Evolutionary conservation across 192 early-diverging fungal genomes (phyloP), one percentile per base, ranked within the genome.

Genomic region (Coemansia asiatica): DNA sequence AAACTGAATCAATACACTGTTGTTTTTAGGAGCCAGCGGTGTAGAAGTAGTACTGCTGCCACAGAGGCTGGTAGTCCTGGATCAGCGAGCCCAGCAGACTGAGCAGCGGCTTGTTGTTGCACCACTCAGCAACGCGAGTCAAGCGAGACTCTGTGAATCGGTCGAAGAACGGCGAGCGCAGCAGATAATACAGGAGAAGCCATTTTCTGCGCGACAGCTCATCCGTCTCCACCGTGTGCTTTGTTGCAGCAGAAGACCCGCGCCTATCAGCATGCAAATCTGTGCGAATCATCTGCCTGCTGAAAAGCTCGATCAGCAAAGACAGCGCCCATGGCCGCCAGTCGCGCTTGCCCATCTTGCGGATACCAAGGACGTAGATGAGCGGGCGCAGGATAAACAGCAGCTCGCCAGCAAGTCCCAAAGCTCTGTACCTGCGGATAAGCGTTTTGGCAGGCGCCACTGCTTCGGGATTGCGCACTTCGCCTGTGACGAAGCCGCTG

Each of bases 31-130:
- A 86, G 7, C 71, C 85, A 15, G 87, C 82, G 5, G 89, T 96
- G 74, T 96, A 96, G 69, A 94, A 96, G 75, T 96, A 91, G 64
- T 92, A 87, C 49, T 86, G 86, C 78, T 96, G 89, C 92, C 92
- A 94, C 22, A 96, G 80, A 6, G 93, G 92, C 70, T 92, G 88
- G 74, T 96, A 96, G 75, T 96, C 94, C 23, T 85, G 85, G 38
- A 95, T 77, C 46, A 95, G 86, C 56, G 90, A 87, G 48, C 87
- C 87, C 23, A 92, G 81, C 65, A 95, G 81, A 16, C 88, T 90
- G 46, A 95, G 84, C 47, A 95, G 69, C 50, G 90, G 89, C 79
- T 88, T 92, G 64, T 86, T 88, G 61, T 79, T 81, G n/a, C 87
- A 85, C 50, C 85, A 81, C 56, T 87, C 76, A 53, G 88, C 87